Base-by-base conservation (phyloP, 2,329 filamentous ascomycete species). In the Cyclaneusma minus region DNA sequence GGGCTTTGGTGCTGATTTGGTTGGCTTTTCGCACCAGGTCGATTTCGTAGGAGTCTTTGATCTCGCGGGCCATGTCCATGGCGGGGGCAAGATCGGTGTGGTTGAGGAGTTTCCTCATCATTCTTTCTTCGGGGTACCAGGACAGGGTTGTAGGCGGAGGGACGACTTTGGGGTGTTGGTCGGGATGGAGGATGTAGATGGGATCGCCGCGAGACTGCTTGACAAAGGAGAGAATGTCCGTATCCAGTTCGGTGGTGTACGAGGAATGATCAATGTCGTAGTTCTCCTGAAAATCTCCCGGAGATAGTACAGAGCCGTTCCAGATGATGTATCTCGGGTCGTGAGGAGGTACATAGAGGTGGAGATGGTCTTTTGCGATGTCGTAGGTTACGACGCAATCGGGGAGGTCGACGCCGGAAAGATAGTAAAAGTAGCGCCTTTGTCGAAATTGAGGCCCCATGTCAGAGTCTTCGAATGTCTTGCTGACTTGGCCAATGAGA, bases 31-130 rank as follows among this genome's bases (percentile, higher is more conserved):
- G 71, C 42, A 95, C 77, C 38, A 89, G 66, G 4, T 68, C 71
- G 27, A 95, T 63, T 47, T 98, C 87, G 46, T 91, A 82, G n/a
- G 67, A 62, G 24, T 80, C 75, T 56, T 95, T 95, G 50, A 81
- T 61, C 2, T 87, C 76, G 16, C 87, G 76, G 13, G 77, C 75
- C 29, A 70, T 64, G 44, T 93, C 77, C 52, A 94, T 85, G 25
- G 80, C 79, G 2, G 64, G 63, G 35, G 65, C 64, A 7, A 94
- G 59, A 7, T 51, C 53, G 9, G 47, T 45, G 22, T 51, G 48
- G 47, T 77, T 60, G 35, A 73, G 50, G 15, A 41, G 13, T 1
- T 9, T 73, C 65, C 28, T 75, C 64, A 7, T 62, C 64, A 4
- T 48, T 50, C 34, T 58, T 59, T 8, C 74, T 43, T 24, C 49